These are phyloP conservation scores for Albophoma yamanashiensis DNA, from an alignment of 2,329 filamentous ascomycete species.

Conservation along the genomic window DNA sequence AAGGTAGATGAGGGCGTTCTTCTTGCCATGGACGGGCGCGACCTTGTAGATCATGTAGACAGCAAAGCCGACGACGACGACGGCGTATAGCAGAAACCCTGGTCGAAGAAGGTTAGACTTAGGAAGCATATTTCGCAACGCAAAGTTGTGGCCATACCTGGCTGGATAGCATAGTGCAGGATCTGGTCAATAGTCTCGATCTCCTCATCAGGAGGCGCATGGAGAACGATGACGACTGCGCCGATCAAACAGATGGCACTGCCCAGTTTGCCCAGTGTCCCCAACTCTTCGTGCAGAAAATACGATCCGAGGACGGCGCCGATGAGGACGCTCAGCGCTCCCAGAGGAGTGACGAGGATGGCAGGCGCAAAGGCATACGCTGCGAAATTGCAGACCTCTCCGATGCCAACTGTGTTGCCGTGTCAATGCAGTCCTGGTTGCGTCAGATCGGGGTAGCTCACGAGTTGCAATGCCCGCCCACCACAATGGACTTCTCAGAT, in stretches of 20 bases:
- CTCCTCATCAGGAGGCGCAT: conserved; percentile 88
- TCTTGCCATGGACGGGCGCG: conserved; percentile 81
- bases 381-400: conserved; percentile 94
- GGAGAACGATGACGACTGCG: conserved; percentile 92
- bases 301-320: conserved; percentile 92
- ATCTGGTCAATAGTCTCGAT: conserved; percentile 90
- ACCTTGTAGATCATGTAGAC: conserved; percentile 94
- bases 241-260: conserved; percentile 95
- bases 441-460: conserved; percentile 32
- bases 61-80: conserved; percentile 72
- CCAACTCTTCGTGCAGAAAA: conserved; percentile 81
- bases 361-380: conserved; percentile 97
- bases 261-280: conserved; percentile 83
- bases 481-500: conserved; percentile 91
- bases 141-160: conserved; percentile 49
- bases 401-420: conserved; percentile 62
- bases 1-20: conserved; percentile 91
- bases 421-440: conserved; percentile 9
- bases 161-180: conserved; percentile 78
- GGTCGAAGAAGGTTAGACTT: conserved; percentile 3
- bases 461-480: conserved; percentile 89
- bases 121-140: neutral
- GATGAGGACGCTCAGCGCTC: conserved; percentile 88
- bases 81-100: conserved; percentile 87
- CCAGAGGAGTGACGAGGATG: conserved; percentile 93